Evolutionary conservation across 148 eudicot genomes (phyloP), one percentile per base, ranked within the genome.

Genomic region (Diospyros kaki): DNA sequence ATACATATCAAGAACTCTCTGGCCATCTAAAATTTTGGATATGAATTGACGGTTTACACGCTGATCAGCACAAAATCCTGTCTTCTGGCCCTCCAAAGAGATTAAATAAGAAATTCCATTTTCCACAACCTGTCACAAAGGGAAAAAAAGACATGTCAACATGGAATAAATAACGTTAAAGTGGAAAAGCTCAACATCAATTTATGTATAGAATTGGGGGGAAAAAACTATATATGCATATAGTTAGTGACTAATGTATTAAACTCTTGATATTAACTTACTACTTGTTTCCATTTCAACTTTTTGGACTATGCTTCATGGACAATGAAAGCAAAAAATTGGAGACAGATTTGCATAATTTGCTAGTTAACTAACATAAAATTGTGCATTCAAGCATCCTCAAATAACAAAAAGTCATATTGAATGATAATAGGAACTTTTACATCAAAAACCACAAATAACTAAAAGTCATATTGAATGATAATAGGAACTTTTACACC

Each of bases 21-120:
- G 90, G 72, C 91, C 93, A 70, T 82, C 68, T 58, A 91, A 78
- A 74, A 94, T 85, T 71, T 89, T 87, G 63, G 92, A 83, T 72
- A 94, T 84, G 72, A 90, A 89, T n/a, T 86, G 87, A 67, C 97
- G 93, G 67, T 89, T 94, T 84, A 92, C 97, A 68, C 98, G 97
- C 83, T 94, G 97, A 87, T 94, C 98, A 9, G 97, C 97, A 81
- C 90, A 94, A 75, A 94, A 94, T 38, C 98, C 98, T 48, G 97
- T 94, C 81, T 94, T 94, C 75, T 94, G 97, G 69, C 98, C 98
- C 64, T 87, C 96, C 75, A 90, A 87, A 9, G 98, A 90, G 73
- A 94, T 75, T 53, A 83, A 80, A 86, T 89, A 90, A 15, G 81
- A 81, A 73, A 90, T 80, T 40, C 87, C 89, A 76, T 87, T 92